Evolutionary conservation across 805 yeast species (phyloP).

Genomic region (Cyberlindnera maritima): DNA sequence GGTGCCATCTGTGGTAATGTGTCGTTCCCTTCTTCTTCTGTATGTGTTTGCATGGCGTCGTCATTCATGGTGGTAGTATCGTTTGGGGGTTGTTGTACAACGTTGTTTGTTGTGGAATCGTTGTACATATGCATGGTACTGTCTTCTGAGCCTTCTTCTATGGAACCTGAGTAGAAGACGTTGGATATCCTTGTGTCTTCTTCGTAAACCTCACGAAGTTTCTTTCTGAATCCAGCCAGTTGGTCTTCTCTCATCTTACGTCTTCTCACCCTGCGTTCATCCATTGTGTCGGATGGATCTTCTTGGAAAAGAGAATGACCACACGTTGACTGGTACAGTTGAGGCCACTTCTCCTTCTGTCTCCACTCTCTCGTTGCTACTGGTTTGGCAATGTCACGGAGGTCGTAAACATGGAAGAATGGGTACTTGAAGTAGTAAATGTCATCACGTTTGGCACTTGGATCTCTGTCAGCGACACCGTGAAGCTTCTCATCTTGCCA

Average conservation of each 20-base stretch:
- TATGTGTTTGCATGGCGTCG: constrained; percentile 1
- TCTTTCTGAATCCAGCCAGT: constrained; percentile 39
- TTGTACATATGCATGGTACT: constrained; percentile 7
- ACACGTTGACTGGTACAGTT: constrained; percentile 54
- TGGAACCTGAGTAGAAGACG: neutral
- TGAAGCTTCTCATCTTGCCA: constrained; percentile 79
- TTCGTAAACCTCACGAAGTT: constrained; percentile 25
- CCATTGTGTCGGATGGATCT: constrained; percentile 43
- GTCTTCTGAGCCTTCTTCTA: constrained; percentile 11
- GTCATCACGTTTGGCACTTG: constrained; percentile 80
- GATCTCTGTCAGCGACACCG: constrained; percentile 89
- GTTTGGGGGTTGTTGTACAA: neutral
- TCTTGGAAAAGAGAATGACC: constrained; percentile 80
- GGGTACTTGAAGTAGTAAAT: constrained; percentile 75
- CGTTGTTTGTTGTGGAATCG: neutral
- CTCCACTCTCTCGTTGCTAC: constrained; percentile 83
- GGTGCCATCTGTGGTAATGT: constrained; percentile 19
- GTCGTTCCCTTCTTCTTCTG: neutral
- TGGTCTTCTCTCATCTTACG: constrained; percentile 27
- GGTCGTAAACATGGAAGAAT: constrained; percentile 77
- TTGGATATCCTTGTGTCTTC: neutral
- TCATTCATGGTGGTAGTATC: neutral
- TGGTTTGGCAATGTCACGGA: constrained; percentile 75
- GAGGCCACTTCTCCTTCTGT: constrained; percentile 49
- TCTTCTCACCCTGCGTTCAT: constrained; percentile 38